Evolutionary conservation across 108 stramenopile species (phyloP), one percentile per base, ranked within the genome.

Genomic region (Pseudonitzschia delicatissima): DNA sequence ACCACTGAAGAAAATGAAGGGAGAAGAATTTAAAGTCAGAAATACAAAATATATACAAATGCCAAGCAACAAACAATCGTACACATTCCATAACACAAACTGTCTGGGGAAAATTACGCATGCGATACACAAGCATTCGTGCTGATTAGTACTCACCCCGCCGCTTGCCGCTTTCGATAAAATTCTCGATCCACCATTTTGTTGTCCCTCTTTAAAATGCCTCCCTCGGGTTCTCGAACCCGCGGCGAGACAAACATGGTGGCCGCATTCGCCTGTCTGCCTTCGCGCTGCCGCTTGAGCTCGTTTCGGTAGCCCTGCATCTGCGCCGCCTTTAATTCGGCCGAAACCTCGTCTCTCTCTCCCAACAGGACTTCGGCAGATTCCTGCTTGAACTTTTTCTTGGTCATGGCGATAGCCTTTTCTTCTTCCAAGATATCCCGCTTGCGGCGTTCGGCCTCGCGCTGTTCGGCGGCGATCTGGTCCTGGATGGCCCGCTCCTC

Each of bases 251-350:
- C 73, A 66, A 72, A 74, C 23, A 71, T 52, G 69, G 79, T 73
- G 37, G 78, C 69, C 49, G 73, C 66, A 28, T 55, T 55, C 55
- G 76, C 36, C 67, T 62, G 68, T 42, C 71, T 59, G 29, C 92
- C 92, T 57, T 78, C 69, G 25, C 82, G 76, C 59, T 93, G 92
- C 20, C 87, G 77, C 45, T 81, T 76, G 23, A 93, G 72, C 71
- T 90, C 92, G 64, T 93, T 93, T 4, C 88, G 83, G 75, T 93
- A 93, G 48, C 92, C 92, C 62, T 81, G 77, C 92, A 88, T 93
- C 73, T 93, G 92, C 12, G 92, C 92, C 2, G 80, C 83, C 21
- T 64, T 61, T 28, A 93, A 63, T 64, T 93, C 88, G 5, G 88
- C 88, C 0, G 85, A 86, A 1, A 93, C 92, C 77, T 93, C 87